These are phyloP conservation scores for Crithidia bombi DNA, from an alignment of 208 protist genomes.

Conservation along the genomic window DNA sequence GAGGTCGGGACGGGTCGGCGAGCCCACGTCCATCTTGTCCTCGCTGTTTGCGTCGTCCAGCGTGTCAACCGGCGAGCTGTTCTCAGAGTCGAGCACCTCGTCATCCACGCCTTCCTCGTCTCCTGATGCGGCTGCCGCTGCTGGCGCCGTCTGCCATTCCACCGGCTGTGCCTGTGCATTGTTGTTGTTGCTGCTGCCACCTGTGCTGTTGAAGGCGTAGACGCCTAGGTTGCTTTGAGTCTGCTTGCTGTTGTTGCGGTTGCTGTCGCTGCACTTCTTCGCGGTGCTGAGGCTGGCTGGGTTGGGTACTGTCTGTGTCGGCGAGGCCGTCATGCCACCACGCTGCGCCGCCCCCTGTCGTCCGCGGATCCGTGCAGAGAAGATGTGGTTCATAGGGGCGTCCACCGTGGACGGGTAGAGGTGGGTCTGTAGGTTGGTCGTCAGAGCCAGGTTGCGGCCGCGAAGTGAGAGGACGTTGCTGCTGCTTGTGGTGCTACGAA, in stretches of 20 bases:
- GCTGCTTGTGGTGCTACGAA: slow-evolving; percentile 42
- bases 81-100: slow-evolving; percentile 10
- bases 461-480: slow-evolving; percentile 21
- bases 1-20: background rate
- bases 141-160: slow-evolving; percentile 7
- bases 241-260: slow-evolving; percentile 10
- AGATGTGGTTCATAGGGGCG: slow-evolving; percentile 11
- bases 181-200: background rate
- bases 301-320: background rate
- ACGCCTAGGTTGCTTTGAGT: slow-evolving; percentile 1
- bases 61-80: slow-evolving; percentile 32
- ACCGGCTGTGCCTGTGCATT: slow-evolving; percentile 13
- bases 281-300: background rate
- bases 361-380: background rate
- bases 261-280: slow-evolving; percentile 1
- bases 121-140: background rate
- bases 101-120: slow-evolving; percentile 1
- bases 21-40: slow-evolving; percentile 18
- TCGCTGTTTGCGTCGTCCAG: slow-evolving; percentile 33
- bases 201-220: slow-evolving; percentile 15
- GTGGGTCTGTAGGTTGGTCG: slow-evolving; percentile 8
- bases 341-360: slow-evolving; percentile 7
- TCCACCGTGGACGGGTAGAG: slow-evolving; percentile 12
- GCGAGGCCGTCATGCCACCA: background rate
- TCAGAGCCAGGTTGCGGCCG: slow-evolving; percentile 3